Evolutionary conservation across 2,329 filamentous ascomycete genomes (phyloP), one percentile per base, ranked within the genome.

Genomic region (Xylariales sp.): DNA sequence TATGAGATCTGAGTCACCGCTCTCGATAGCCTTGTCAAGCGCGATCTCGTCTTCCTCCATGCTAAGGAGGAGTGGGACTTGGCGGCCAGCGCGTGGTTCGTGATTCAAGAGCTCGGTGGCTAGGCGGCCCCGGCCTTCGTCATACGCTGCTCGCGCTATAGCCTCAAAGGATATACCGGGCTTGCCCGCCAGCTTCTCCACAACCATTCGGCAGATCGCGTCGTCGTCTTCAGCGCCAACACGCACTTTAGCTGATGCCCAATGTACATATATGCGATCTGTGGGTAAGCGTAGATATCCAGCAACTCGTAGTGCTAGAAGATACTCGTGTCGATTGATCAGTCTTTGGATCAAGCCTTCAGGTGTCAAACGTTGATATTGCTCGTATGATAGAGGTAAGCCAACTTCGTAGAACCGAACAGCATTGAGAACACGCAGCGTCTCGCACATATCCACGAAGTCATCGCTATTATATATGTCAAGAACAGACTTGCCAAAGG

Each of bases 381-480:
- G 91, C 48, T 96, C 90, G 57, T 93, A 95, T 4, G 90, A 95
- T 4, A 98, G 63, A 0, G 91, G 89, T 16, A 98, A 70, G 3
- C 93, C 93, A 40, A 97, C 78, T 54, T 94, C 86, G 59, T 93
- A 97, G 61, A 86, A 94, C 38, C 93, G 82, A 10, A 91, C 86
- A 5, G 91, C 91, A 54, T 96, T 97, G 35, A 98, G 73, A 0
- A 98, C 90, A 12, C 93, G 84, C 12, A 98, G 68, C 1, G 84
- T 93, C 62, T 98, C 91, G 52, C 89, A 95, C 84, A 96, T 97
- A 48, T 97, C 91, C 40, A 98, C 93, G 64, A 97, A 98, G 50
- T 98, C 91, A 57, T 98, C 93, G 57, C 90, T 96, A 63, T 93
- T 96, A 66, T 97, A 98, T 10, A 97, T 82, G 55, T 97, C 93